Conservation (phyloP, 106 monocot species). For the Narthecium ossifragum region DNA sequence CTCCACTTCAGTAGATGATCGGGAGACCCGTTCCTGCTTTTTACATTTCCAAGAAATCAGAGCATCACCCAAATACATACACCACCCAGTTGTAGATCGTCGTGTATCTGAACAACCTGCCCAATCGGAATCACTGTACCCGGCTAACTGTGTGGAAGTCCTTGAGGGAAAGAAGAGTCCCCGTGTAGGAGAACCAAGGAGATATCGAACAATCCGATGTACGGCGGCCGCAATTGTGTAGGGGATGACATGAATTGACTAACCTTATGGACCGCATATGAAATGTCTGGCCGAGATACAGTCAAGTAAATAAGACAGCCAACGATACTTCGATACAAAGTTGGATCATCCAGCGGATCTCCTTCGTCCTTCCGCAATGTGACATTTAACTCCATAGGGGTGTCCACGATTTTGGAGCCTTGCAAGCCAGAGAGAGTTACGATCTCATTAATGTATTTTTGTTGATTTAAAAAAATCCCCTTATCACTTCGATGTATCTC, state of each 20-base stretch:
- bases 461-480: not conserved
- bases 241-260: not conserved
- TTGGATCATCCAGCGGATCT: not conserved
- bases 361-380: not conserved
- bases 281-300: not conserved
- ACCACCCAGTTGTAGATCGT: not conserved
- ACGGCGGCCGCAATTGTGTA: not conserved
- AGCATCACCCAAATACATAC: not conserved
- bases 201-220: not conserved
- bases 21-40: slow-evolving; percentile 3
- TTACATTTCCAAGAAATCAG: not conserved
- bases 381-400: no score
- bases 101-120: not conserved
- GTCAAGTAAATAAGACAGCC: not conserved
- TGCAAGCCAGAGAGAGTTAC: not conserved
- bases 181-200: not conserved
- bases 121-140: slow-evolving; percentile 9
- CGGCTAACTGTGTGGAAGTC: no score
- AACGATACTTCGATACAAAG: not conserved
- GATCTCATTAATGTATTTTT: not conserved
- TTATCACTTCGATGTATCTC: not conserved
- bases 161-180: not conserved
- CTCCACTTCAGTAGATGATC: slow-evolving; percentile 7
- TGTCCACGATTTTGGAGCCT: no score
- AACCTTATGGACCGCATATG: not conserved